Base-by-base conservation (phyloP, 176 grass and related monocot genomes). In the Lolium perenne region DNA sequence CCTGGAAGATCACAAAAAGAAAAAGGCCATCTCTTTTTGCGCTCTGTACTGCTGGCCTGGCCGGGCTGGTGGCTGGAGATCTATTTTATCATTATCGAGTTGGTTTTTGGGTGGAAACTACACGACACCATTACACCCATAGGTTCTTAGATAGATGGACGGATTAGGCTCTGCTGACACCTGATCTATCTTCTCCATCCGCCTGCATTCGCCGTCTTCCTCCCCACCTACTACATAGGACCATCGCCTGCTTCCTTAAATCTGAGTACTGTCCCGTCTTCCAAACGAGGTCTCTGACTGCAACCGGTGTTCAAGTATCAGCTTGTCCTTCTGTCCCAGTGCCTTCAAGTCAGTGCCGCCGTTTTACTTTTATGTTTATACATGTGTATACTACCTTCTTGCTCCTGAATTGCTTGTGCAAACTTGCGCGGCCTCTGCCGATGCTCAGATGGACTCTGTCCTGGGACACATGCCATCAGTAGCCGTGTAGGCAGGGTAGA, bases 51-150 rank as follows among this genome's bases (percentile, higher is more conserved):
- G 26, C 63, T 66, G 83, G 32, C 32, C 32, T 35, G 32, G 32
- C 32, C 32, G 1, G 32, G 32, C 32, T 35, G 32, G 32, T 35
- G 32, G 63, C 61, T 5, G 32, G 20, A 71, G 57, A 74, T 83
- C 18, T 73, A 76, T 8, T 45, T 21, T 8, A 62, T 69, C 71
- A 49, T 66, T 45, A 80, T 45, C 2, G 68, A 43, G 88, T 78
- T 87, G 4, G 74, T 56, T 67, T 84, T 68, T 4, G 1, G 67
- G 89, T 84, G 76, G 63, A 71, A 50, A 64, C 54, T 43, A 79
- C 12, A 20, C 1, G 83, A 20, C 78, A 86, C 20, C 58, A 23
- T 41, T 72, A 16, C 54, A 22, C 12, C 43, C 63, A 29, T 29
- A 11, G 40, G 62, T 29, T 13, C 45, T 38, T 21, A 14, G 58